Evolutionary conservation across 83 land plant genomes (phyloP).

Genomic region (Picea engelmannii): DNA sequence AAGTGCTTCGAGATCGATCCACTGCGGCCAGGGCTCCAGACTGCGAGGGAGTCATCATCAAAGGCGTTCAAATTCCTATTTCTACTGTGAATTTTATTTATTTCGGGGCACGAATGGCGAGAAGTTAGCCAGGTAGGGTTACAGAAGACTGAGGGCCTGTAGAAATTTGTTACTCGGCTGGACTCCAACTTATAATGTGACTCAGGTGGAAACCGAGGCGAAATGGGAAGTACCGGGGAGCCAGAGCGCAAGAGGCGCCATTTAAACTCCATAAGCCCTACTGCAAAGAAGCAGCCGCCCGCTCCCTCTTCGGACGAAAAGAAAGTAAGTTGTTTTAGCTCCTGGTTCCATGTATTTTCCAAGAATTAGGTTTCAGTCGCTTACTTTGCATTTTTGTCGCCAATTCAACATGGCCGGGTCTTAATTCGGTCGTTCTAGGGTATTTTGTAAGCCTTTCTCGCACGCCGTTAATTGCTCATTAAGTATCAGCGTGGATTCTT

Average conservation of each 20-base stretch:
- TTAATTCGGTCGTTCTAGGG: background rate
- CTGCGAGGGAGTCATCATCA: background rate
- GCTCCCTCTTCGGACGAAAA: slow-evolving; percentile 9
- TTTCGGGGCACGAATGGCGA: background rate
- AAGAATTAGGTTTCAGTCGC: background rate
- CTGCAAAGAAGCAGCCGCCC: slow-evolving; percentile 4
- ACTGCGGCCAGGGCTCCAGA: background rate
- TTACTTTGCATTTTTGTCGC: background rate
- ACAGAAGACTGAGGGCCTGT: background rate
- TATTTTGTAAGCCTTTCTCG: too few relatives aligned
- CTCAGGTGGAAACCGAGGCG: background rate
- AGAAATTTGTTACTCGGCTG: background rate
- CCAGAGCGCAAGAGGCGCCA: slow-evolving; percentile 16
- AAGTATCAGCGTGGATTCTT: too few relatives aligned
- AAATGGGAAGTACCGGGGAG: slow-evolving; percentile 15
- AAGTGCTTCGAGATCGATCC: background rate
- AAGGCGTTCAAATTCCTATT: background rate
- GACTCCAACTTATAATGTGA: slow-evolving; percentile 11
- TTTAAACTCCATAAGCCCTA: slow-evolving; percentile 9
- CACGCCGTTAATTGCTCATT: too few relatives aligned
- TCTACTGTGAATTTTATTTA: background rate
- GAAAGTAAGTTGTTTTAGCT: background rate
- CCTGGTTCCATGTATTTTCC: background rate
- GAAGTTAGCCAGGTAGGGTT: background rate
- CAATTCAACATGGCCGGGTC: background rate